phyloP scores from a whole-genome alignment of 305 asterid genomes.

The Plantago lanceolata region DNA sequence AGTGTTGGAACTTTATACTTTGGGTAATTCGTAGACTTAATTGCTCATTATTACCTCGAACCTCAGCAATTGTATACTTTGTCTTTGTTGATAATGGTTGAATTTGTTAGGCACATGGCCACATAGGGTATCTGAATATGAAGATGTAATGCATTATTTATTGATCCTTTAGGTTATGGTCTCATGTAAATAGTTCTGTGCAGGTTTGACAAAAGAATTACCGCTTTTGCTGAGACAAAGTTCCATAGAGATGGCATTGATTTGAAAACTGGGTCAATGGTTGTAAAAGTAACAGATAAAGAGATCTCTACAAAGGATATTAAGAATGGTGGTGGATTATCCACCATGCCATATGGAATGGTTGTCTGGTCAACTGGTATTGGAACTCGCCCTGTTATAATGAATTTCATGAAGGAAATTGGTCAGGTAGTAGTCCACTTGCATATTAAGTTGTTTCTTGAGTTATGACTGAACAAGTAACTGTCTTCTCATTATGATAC shows the following conservation, averaged over 20 bases:
- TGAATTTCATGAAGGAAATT: slow-evolving; percentile 82
- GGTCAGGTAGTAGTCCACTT: slow-evolving; percentile 63
- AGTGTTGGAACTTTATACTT: no score
- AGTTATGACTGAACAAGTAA: slow-evolving; percentile 6
- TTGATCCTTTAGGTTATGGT: slow-evolving; percentile 16
- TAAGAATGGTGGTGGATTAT: slow-evolving; percentile 60
- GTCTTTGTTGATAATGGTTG: neutral
- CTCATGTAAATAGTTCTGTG: slow-evolving; percentile 29
- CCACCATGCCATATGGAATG: slow-evolving; percentile 88
- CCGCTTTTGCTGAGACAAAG: slow-evolving; percentile 89
- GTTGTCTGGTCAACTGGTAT: slow-evolving; percentile 98
- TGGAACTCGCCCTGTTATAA: slow-evolving; percentile 87
- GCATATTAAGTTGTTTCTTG: slow-evolving; percentile 13
- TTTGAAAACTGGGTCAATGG: slow-evolving; percentile 92
- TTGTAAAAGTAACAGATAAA: slow-evolving; percentile 72
- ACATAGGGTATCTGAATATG: slow-evolving; percentile 1
- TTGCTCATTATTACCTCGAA: no score
- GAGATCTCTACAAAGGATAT: slow-evolving; percentile 74
- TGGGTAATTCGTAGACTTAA: no score
- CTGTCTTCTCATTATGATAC: slow-evolving; percentile 1
- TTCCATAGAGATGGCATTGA: slow-evolving; percentile 84
- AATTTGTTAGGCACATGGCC: neutral
- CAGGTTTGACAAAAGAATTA: slow-evolving; percentile 97
- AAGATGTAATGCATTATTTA: slow-evolving; percentile 9
- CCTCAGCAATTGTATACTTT: no score